These are phyloP conservation scores for Chaetomiaceae sp. DNA, from an alignment of 2,329 filamentous ascomycete genomes.

Conservation along the genomic window DNA sequence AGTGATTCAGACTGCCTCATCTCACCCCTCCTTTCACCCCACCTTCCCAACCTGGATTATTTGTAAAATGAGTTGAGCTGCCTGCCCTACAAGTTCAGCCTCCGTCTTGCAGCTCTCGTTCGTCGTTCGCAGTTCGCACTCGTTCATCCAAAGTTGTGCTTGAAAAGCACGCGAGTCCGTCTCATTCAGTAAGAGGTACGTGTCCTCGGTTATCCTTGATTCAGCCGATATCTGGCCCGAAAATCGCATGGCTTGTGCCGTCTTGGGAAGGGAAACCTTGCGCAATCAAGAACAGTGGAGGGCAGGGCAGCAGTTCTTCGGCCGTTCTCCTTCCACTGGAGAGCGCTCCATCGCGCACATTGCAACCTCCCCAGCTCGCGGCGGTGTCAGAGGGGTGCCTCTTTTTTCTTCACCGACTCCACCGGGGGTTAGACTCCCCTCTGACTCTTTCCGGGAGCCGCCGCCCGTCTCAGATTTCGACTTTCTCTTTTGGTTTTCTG, in stretches of 20 bases:
- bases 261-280: conserved; percentile 13
- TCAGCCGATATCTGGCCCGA: no score
- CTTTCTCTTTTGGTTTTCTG: conserved; percentile 19
- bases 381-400: background rate
- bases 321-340: conserved; percentile 9
- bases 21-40: no score
- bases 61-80: no score
- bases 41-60: no score
- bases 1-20: no score
- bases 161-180: no score
- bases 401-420: conserved; percentile 21
- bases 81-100: no score
- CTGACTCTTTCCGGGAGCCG: conserved; percentile 20
- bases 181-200: no score
- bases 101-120: no score
- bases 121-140: no score
- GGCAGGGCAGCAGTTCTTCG: conserved; percentile 11
- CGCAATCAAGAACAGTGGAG: background rate
- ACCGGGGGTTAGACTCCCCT: conserved; percentile 13
- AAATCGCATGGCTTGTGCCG: background rate
- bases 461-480: conserved; percentile 11
- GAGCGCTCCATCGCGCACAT: conserved; percentile 2
- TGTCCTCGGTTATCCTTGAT: no score
- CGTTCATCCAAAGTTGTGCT: no score
- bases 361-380: conserved; percentile 6